Base-by-base conservation (phyloP, 768 basidiomycete species). In the Serendipita sp. region DNA sequence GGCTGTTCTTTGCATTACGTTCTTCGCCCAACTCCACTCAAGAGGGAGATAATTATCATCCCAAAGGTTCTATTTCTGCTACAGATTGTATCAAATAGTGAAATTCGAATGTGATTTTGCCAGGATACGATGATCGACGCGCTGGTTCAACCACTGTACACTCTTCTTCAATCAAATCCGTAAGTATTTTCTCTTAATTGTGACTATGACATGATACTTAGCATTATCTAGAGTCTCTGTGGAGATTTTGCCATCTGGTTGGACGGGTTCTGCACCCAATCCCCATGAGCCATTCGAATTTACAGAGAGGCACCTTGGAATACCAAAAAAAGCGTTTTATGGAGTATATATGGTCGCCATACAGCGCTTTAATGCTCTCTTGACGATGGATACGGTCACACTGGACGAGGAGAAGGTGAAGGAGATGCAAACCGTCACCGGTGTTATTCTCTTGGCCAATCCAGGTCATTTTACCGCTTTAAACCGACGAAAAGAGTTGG, bases 381-480 rank as follows among this genome's bases (percentile, higher is more conserved):
- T 60, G 23, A 27, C 16, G n/a, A 34, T 8, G 16, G 55, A 60
- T n/a, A 37, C n/a, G 55, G 31, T 48, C 1, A 48, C n/a, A n/a
- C 6, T 40, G 37, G 37, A 40, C 13, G 13, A 40, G 37, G 37
- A 40, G 6, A 69, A 65, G 62, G 40, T 76, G 23, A 67, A 70
- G 6, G 70, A 65, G 62, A 40, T 76, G 23, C 67, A 70, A 3
- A 68, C 68, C 52, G 75, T 78, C 1, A 76, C 83, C 0, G 74
- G 75, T 43, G 69, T 84, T 58, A 74, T 87, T n/a, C 69, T 87
- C 3, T 75, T 87, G 33, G 76, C 80, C 43, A 88, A 87, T 71
- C 83, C 87, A 36, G 83, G 82, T 0, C 83, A 88, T 68, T 81
- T 83, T 65, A 83, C 85, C 23, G 85, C 85, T 2, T 72, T 87